Evolutionary conservation across 2,329 filamentous ascomycete species (phyloP).

Genomic region (Colletotrichum scovillei): DNA sequence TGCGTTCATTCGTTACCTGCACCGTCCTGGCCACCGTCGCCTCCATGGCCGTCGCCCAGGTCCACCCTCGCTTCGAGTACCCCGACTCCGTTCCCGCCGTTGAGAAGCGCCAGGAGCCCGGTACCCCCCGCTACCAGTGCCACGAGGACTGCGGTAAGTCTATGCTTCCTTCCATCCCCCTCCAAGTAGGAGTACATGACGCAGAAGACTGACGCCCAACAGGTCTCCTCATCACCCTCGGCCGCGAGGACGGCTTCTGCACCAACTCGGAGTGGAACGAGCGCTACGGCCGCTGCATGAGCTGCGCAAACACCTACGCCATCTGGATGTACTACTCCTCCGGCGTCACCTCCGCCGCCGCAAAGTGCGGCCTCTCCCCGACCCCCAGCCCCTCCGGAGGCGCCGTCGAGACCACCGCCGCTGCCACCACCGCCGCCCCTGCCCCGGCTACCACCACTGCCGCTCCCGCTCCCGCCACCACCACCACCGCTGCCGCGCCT

Average conservation of each 20-base stretch:
- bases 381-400: conserved; percentile 26
- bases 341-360: conserved; percentile 46
- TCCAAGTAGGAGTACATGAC: too few species aligned
- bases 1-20: conserved; percentile 34
- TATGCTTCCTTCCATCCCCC: too few species aligned
- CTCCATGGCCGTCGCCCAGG: conserved; percentile 21
- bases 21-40: conserved; percentile 30
- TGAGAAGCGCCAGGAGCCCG: conserved; percentile 55
- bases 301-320: conserved; percentile 54
- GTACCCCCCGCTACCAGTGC: conserved; percentile 56
- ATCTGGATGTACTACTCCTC: conserved; percentile 58
- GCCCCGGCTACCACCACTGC: not conserved
- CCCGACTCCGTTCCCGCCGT: conserved; percentile 37
- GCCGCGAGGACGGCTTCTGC: conserved; percentile 49
- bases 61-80: conserved; percentile 25
- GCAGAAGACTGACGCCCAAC: too few species aligned
- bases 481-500: not conserved
- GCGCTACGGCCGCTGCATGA: conserved; percentile 54
- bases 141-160: conserved; percentile 58
- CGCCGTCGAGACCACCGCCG: conserved; percentile 6
- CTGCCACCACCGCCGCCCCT: conserved; percentile 8
- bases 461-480: not conserved
- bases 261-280: conserved; percentile 50
- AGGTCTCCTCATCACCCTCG: conserved; percentile 46
- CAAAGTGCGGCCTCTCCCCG: conserved; percentile 24